These are phyloP conservation scores for Quercus aquifolioides DNA, from an alignment of 306 rosid species.

Conservation along the genomic window DNA sequence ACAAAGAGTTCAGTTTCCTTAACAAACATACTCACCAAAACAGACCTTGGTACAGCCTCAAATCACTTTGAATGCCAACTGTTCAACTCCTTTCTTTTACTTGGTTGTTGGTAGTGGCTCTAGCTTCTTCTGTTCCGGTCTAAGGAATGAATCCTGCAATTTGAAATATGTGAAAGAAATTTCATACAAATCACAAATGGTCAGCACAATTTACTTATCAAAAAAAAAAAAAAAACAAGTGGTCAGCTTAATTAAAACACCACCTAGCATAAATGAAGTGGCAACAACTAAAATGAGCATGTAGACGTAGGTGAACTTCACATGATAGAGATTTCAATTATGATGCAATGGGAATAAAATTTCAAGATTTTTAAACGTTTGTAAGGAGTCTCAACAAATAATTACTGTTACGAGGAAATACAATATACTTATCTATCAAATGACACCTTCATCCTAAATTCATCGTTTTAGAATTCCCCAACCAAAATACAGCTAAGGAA, in stretches of 20 bases:
- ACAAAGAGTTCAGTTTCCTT: background rate
- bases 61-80: background rate
- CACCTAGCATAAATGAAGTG: background rate
- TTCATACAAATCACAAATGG: no score
- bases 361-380: background rate
- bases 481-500: no score
- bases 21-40: background rate
- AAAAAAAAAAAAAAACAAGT: background rate
- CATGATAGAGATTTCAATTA: background rate
- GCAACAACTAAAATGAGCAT: no score
- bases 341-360: background rate
- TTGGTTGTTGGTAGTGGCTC: slow-evolving; percentile 40
- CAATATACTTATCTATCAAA: background rate
- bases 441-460: background rate
- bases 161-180: no score
- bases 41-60: background rate
- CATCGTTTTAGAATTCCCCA: background rate
- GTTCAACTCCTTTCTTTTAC: slow-evolving; percentile 22
- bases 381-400: background rate
- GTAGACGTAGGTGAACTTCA: background rate
- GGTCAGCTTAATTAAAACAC: background rate
- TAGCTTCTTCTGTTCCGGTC: slow-evolving; percentile 31
- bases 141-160: slow-evolving; percentile 63
- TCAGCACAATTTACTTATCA: no score
- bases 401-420: background rate